phyloP scores from a whole-genome alignment of 345 rosid genomes.

The Lumnitzera littorea region DNA sequence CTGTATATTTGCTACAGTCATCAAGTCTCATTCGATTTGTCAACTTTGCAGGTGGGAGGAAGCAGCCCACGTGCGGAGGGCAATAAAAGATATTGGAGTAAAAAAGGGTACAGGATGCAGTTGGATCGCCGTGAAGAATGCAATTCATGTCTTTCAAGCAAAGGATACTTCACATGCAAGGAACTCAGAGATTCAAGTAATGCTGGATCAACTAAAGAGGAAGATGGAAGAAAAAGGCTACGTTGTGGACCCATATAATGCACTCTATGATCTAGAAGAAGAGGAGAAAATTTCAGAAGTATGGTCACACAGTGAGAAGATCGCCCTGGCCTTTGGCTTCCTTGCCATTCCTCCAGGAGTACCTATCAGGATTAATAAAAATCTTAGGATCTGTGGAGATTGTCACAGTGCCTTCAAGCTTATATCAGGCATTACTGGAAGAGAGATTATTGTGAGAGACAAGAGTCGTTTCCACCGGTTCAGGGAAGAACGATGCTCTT shows the following conservation, averaged over 20 bases:
- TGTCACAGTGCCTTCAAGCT: slow-evolving; percentile 75
- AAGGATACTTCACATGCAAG: slow-evolving; percentile 61
- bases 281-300: slow-evolving; percentile 75
- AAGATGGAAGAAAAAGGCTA: slow-evolving; percentile 69
- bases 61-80: slow-evolving; percentile 56
- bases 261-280: slow-evolving; percentile 78
- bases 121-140: slow-evolving; percentile 67
- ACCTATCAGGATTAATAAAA: slow-evolving; percentile 77
- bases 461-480: slow-evolving; percentile 74
- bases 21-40: neutral
- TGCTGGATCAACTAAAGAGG: slow-evolving; percentile 37
- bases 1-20: neutral
- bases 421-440: slow-evolving; percentile 43
- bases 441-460: slow-evolving; percentile 72
- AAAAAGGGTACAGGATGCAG: slow-evolving; percentile 80
- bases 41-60: slow-evolving; percentile 56
- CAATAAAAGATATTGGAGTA: slow-evolving; percentile 60
- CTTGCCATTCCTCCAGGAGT: slow-evolving; percentile 43
- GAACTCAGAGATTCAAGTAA: slow-evolving; percentile 54
- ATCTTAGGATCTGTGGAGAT: slow-evolving; percentile 84
- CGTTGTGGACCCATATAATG: slow-evolving; percentile 44
- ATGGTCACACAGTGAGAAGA: slow-evolving; percentile 72
- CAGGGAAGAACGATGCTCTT: slow-evolving; percentile 46
- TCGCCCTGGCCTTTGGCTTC: slow-evolving; percentile 78
- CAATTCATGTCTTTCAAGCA: slow-evolving; percentile 71